Evolutionary conservation across 140 eudicot species (phyloP).

Genomic region (Oenanthe javanica): DNA sequence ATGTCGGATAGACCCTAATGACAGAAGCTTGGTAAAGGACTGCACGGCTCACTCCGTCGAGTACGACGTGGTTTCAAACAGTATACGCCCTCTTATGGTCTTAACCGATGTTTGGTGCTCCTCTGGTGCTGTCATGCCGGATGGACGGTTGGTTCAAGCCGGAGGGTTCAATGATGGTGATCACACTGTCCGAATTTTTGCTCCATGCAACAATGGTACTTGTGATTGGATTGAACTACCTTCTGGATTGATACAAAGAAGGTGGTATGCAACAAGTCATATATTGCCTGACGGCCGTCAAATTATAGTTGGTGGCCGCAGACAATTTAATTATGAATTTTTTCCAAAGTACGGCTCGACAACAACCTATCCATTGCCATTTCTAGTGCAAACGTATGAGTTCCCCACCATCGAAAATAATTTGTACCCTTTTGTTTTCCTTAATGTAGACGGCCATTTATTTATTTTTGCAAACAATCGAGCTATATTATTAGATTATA

Average conservation of each 20-base stretch:
- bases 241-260: constrained; percentile 17
- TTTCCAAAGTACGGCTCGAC: constrained; percentile 33
- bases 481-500: constrained; percentile 51
- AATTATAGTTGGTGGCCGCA: constrained; percentile 67
- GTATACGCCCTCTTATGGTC: constrained; percentile 57
- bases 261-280: constrained; percentile 90
- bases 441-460: constrained; percentile 51
- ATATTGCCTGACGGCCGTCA: constrained; percentile 55
- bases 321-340: constrained; percentile 57
- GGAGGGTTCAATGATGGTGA: constrained; percentile 72
- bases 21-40: constrained; percentile 12
- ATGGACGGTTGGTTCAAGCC: constrained; percentile 51
- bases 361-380: constrained; percentile 26
- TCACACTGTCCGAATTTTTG: constrained; percentile 30
- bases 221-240: constrained; percentile 68
- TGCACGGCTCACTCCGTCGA: constrained; percentile 69
- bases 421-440: constrained; percentile 67
- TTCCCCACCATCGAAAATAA: constrained; percentile 37
- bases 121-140: constrained; percentile 52
- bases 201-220: constrained; percentile 16
- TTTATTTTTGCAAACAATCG: constrained; percentile 64
- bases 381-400: constrained; percentile 41
- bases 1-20: constrained; percentile 41
- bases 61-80: constrained; percentile 35
- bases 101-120: constrained; percentile 70